Evolutionary conservation across 192 early-diverging fungal genomes (phyloP), one percentile per base, ranked within the genome.

Genomic region (Coemansia biformis): DNA sequence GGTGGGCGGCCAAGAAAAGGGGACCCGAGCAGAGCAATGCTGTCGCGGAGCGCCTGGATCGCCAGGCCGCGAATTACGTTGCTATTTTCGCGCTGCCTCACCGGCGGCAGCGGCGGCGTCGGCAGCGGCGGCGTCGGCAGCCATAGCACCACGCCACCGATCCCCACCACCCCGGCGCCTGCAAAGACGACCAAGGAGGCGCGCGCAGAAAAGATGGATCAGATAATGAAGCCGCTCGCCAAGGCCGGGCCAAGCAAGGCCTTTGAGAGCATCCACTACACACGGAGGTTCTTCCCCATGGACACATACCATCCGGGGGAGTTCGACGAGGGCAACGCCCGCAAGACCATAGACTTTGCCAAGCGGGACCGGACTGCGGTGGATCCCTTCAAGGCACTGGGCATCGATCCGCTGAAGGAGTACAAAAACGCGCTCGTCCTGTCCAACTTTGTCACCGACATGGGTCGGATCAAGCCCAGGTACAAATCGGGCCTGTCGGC

Each of bases 401-500:
- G 44, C 3, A 54, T 70, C 5, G 53, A 78, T 33, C 76, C 76
- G 13, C 39, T 75, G 30, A 46, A 57, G 29, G 56, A 70, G 36
- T 78, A 71, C 57, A 75, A 83, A 63, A 80, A 83, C 57, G 57
- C 58, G 9, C 43, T 52, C 15, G 30, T 83, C 40, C 49, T 85
- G 41, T 73, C 77, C 37, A 57, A 70, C 34, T 85, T 79, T 57
- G 63, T 83, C 45, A 72, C 81, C 5, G 78, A 77, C 7, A 74
- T 85, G 65, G 83, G 83, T 38, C 67, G 71, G 28, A 79, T 85
- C 37, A 66, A 76, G 63, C 79, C 81, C 26, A 62, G 80, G 43
- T 62, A 77, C 52, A 66, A 80, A 52, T 81, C 81, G 14, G 69
- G 75, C 8, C 73, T 85, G 30, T 76, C 77, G 10, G 75, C 77